Evolutionary conservation across 1,284 basidiomycete genomes (phyloP).

Genomic region (Pseudozyma tsukubaensis): DNA sequence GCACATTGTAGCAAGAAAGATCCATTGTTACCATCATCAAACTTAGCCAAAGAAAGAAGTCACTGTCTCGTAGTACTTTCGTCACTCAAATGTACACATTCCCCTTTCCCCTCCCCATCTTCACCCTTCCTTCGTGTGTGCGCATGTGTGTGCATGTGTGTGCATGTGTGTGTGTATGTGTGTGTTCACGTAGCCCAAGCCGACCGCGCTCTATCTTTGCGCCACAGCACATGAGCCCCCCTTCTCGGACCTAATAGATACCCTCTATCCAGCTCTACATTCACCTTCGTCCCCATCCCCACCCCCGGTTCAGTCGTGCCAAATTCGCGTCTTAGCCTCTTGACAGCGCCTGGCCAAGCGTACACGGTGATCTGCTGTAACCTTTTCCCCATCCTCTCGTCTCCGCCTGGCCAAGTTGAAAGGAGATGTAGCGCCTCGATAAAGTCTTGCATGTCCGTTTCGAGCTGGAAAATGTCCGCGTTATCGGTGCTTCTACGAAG

Average conservation of each 20-base stretch:
- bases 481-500: slow-evolving; percentile 6
- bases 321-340: slow-evolving; percentile 21
- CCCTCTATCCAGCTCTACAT: slow-evolving; percentile 32
- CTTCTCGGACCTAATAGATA: slow-evolving; percentile 45
- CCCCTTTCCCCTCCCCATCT: not conserved
- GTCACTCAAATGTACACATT: too few species aligned
- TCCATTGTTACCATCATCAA: too few species aligned
- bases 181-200: slow-evolving; percentile 30
- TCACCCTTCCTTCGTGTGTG: too few species aligned
- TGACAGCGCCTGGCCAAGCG: slow-evolving; percentile 41
- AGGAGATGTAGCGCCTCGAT: slow-evolving; percentile 35
- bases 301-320: not conserved
- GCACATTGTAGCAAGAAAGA: too few species aligned
- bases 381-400: slow-evolving; percentile 19
- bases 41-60: too few species aligned
- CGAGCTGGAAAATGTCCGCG: slow-evolving; percentile 28
- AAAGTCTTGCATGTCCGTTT: slow-evolving; percentile 44
- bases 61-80: too few species aligned
- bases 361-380: slow-evolving; percentile 36
- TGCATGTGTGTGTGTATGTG: too few species aligned
- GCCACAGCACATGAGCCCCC: slow-evolving; percentile 46
- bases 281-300: not conserved
- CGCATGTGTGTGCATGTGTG: too few species aligned
- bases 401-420: slow-evolving; percentile 29
- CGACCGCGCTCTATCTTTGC: slow-evolving; percentile 31